Percentiles rank a stretch among this genome's conserved stretches.
phyloP scores from a whole-genome alignment of 2,329 filamentous ascomycete species.

The Neofusicoccum laricinum region DNA sequence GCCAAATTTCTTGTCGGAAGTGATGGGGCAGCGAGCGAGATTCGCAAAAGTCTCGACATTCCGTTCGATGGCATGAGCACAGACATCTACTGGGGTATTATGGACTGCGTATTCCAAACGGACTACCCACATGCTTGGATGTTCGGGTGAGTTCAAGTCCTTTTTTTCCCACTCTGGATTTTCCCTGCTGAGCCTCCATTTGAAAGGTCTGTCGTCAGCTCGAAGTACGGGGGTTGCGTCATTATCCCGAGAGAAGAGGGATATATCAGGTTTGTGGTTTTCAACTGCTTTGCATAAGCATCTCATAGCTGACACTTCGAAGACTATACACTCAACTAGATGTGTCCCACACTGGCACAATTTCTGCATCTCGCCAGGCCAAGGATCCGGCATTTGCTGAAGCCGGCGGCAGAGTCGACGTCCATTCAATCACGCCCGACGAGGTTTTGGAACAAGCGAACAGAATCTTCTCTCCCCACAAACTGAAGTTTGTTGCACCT shows the following conservation, averaged over 20 bases:
- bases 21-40: conserved; percentile 32
- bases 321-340: conserved; percentile 33
- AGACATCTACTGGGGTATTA: conserved; percentile 37
- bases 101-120: conserved; percentile 20
- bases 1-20: conserved; percentile 33
- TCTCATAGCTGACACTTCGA: no score
- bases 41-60: conserved; percentile 29
- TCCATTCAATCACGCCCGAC: conserved; percentile 35
- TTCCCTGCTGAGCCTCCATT: no score
- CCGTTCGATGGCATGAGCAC: conserved; percentile 31
- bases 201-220: conserved; percentile 19
- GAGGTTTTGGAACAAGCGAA: conserved; percentile 36
- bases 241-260: conserved; percentile 35
- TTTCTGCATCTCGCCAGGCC: conserved; percentile 16
- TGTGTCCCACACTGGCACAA: conserved; percentile 22
- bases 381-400: conserved; percentile 26
- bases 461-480: conserved; percentile 34
- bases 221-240: conserved; percentile 30
- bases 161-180: no score
- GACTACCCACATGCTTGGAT: conserved; percentile 24
- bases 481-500: conserved; percentile 29
- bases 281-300: no score
- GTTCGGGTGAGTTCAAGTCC: conserved; percentile 17
- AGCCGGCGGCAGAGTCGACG: conserved; percentile 28
- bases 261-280: conserved; percentile 20